Evolutionary conservation across 2,329 filamentous ascomycete species (phyloP).

Genomic region (Xylariaceae sp.): DNA sequence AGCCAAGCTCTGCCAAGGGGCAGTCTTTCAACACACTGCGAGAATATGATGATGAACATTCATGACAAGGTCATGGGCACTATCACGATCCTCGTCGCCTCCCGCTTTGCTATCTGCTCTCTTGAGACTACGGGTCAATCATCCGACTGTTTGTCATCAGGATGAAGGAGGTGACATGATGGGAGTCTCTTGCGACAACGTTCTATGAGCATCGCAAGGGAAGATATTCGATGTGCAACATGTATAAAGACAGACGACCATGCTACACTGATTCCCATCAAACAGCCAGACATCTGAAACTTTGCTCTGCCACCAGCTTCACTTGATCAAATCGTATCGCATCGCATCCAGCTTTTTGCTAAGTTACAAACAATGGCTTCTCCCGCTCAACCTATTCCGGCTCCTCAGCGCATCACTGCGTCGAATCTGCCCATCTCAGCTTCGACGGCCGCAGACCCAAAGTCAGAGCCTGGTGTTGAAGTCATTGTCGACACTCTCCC

Average conservation of each 20-base stretch:
- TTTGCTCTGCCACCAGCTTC: neutral
- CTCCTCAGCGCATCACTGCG: conserved; percentile 25
- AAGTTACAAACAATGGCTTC: conserved; percentile 1
- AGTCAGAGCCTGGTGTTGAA: conserved; percentile 25
- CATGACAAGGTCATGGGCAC: too few species aligned
- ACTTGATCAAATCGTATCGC: neutral
- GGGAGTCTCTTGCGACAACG: too few species aligned
- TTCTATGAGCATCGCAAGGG: too few species aligned
- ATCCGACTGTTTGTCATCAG: too few species aligned
- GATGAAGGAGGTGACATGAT: too few species aligned
- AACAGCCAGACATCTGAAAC: neutral
- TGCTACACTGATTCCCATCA: neutral
- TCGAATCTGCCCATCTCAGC: conserved; percentile 23
- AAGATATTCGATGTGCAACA: neutral
- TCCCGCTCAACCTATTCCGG: conserved; percentile 9
- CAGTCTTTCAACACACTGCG: too few species aligned
- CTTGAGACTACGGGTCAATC: too few species aligned
- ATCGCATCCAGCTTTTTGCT: too few species aligned
- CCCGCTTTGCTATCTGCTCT: too few species aligned
- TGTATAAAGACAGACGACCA: neutral
- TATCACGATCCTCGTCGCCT: too few species aligned
- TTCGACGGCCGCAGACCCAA: conserved; percentile 5
- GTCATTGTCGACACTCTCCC: conserved; percentile 23
- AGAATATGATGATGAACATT: too few species aligned
- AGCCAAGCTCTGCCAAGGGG: too few species aligned